Percentiles rank a stretch among this genome's conserved stretches.
These are phyloP conservation scores for Capsicum chinense DNA, from an alignment of 257 asterid genomes.

Conservation along the genomic window DNA sequence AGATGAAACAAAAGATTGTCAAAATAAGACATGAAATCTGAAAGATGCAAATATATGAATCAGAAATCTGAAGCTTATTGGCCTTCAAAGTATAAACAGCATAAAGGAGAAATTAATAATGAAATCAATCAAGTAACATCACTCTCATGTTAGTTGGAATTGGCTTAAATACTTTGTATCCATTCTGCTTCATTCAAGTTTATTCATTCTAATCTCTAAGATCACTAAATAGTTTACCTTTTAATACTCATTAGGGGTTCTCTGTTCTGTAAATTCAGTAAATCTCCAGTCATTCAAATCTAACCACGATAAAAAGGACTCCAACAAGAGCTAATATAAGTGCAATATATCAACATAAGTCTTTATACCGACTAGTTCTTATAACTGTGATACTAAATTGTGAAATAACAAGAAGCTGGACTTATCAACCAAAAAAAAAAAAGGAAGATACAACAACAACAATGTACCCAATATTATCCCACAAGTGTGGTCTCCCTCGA, in stretches of 20 bases:
- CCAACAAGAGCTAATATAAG: background rate
- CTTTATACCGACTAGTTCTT: background rate
- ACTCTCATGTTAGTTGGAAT: background rate
- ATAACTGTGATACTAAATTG: background rate
- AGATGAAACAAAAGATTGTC: background rate
- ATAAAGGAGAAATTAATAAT: background rate
- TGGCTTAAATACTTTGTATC: background rate
- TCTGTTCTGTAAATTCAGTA: background rate
- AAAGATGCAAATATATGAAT: background rate
- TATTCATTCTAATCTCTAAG: background rate
- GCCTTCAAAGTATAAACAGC: background rate
- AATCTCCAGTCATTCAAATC: background rate
- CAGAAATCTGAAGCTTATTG: background rate
- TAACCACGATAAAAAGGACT: background rate
- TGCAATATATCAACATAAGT: background rate
- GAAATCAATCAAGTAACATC: background rate
- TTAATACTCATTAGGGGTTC: background rate
- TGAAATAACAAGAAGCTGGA: background rate
- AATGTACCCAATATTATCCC: too few species aligned
- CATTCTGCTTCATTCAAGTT: background rate
- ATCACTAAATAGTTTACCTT: background rate
- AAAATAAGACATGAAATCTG: background rate
- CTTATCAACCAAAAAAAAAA: constrained; percentile 1
- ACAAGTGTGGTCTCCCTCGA: too few species aligned
- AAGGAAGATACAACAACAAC: too few species aligned